Percentiles rank a stretch among this genome's conserved stretches.
phyloP scores from a whole-genome alignment of 805 yeast genomes.

The Ascoidea asiatica region DNA sequence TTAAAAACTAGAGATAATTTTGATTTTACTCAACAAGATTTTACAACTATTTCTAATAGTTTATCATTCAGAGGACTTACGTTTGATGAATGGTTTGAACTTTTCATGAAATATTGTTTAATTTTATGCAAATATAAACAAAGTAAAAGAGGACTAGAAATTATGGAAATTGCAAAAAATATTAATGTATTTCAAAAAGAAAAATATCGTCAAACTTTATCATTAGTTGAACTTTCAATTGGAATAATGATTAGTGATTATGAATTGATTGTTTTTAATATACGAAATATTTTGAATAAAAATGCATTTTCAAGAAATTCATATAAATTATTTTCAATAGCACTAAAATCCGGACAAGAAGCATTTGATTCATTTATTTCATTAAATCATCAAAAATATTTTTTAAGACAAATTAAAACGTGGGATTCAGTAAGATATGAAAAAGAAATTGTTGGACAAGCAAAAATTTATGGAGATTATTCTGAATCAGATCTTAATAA shows the following conservation, averaged over 20 bases:
- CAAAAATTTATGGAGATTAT: constrained; percentile 30
- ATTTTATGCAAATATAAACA: constrained; percentile 47
- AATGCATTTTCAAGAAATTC: constrained; percentile 67
- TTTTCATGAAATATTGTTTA: constrained; percentile 70
- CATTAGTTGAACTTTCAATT: constrained; percentile 55
- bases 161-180: constrained; percentile 60
- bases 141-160: constrained; percentile 49
- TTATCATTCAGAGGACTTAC: constrained; percentile 50
- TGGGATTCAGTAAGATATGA: constrained; percentile 53
- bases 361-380: constrained; percentile 54
- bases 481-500: constrained; percentile 36
- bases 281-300: constrained; percentile 50
- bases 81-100: constrained; percentile 73
- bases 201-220: constrained; percentile 42
- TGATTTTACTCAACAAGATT: constrained; percentile 19
- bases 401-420: constrained; percentile 81
- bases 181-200: constrained; percentile 70
- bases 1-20: constrained; percentile 28
- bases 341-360: constrained; percentile 47
- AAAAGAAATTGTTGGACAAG: constrained; percentile 61
- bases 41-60: constrained; percentile 13
- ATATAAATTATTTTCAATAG: constrained; percentile 50
- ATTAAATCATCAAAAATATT: constrained; percentile 79
- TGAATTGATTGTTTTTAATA: constrained; percentile 36
- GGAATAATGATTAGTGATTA: constrained; percentile 35